Evolutionary conservation across 2,329 filamentous ascomycete species (phyloP), one percentile per base, ranked within the genome.

Genomic region (Dactylellina cionopaga): DNA sequence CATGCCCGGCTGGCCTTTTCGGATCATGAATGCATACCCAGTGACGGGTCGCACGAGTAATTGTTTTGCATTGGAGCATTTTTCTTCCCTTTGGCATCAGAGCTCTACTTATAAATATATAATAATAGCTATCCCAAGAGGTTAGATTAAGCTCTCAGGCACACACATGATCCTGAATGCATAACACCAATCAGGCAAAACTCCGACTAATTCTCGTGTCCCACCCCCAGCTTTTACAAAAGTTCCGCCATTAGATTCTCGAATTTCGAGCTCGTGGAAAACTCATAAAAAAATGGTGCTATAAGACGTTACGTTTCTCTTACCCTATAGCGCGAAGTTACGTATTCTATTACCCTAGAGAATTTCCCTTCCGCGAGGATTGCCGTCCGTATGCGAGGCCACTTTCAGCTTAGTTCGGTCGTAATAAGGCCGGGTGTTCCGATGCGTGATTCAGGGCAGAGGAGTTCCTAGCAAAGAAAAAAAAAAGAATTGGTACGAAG

Each of bases 291-390:
- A 39, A 5, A 7, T n/a, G 6, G 4, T 39, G 6, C 11, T 39
- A 7, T n/a, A 7, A 9, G n/a, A 4, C 10, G 19, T 72, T 72
- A 72, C 68, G 68, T 72, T 72, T 72, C 59, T 72, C 13, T 72
- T 72, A 72, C 68, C 68, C 68, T 43, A 72, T 72, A 72, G 59
- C 55, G 44, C 37, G 24, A 51, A 29, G 47, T 71, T 71, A 71
- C 66, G 66, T 71, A 71, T 71, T 71, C 58, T 49, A 71, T 71
- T 71, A 71, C 66, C 66, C 66, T 25, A 71, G 63, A 71, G 19
- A 17, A 9, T 19, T 39, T 43, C 37, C 35, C 37, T 11, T 37
- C 44, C 33, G 39, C 29, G 35, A 19, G 39, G n/a, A 31, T 46
- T 72, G 68, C 68, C 68, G 68, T 59, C 52, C 52, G 52, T 64